Evolutionary conservation across 345 rosid species (phyloP), one percentile per base, ranked within the genome.

Genomic region (Sisymbrium irio): DNA sequence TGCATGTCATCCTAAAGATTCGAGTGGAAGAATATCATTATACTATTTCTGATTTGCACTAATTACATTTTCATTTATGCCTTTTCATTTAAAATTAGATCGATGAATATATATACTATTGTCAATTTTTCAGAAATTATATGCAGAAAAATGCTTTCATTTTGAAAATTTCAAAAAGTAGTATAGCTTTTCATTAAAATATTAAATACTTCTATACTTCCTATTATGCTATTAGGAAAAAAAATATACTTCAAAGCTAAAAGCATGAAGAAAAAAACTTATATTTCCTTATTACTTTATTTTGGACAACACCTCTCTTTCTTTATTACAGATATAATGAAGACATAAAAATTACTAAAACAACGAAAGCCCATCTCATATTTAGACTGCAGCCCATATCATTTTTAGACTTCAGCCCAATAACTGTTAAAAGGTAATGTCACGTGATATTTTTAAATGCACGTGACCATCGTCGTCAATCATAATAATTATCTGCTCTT

Each of bases 391-490:
- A n/a, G n/a, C 54, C 54, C 54, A 49, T 49, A 27, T 19, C 3
- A 10, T 9, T 20, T 2, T 4, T 0, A 15, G 3, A n/a, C 5
- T 27, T 12, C 17, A 62, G 69, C 32, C 69, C 57, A 65, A 46
- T 15, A 65, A 4, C 18, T 17, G 1, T 20, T 1, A 62, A 46
- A 9, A 28, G 7, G 6, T 36, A 2, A 37, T 10, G 1, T n/a
- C 71, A 67, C 71, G 15, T 67, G 49, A 37, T 53, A 36, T 13
- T 36, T 49, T 33, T 0, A 65, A 6, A 17, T 8, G 71, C 49
- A 67, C 71, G 49, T 67, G 71, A 51, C 15, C 61, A 19, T 47
- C 57, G 19, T 18, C 19, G 14, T 56, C 40, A 15, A 9, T 57
- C 25, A 22, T 22, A 22, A 22, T n/a, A n/a, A n/a, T n/a, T n/a